These are phyloP conservation scores for Metschnikowia kofuensis DNA, from an alignment of 805 yeast species.

Conservation along the genomic window DNA sequence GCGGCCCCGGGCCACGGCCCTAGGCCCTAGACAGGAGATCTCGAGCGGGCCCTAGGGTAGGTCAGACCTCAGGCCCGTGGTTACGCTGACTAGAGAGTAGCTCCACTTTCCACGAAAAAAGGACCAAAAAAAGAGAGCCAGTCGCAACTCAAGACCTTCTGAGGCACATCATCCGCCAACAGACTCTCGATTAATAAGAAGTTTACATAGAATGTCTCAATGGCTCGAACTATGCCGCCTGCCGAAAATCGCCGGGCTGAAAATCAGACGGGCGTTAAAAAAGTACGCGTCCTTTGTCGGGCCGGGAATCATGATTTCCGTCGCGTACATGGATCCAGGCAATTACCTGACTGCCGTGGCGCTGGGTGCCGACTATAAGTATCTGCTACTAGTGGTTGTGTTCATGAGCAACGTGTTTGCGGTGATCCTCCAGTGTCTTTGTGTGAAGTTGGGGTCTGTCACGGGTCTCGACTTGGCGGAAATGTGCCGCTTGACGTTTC, in stretches of 20 bases:
- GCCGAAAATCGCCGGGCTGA: constrained; percentile 14
- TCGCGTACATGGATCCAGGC: constrained; percentile 94
- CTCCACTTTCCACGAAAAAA: no score
- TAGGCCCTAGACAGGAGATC: no score
- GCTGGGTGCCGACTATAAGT: constrained; percentile 80
- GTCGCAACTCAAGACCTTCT: no score
- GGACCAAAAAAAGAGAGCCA: no score
- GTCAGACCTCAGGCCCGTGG: no score
- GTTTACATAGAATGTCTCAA: no score
- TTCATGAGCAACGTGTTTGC: constrained; percentile 82
- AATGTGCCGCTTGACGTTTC: constrained; percentile 71
- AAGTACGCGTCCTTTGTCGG: constrained; percentile 74
- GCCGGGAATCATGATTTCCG: constrained; percentile 84
- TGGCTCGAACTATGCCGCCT: not conserved
- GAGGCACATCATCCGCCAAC: no score
- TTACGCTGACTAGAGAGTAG: no score
- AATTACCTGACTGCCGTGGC: constrained; percentile 87
- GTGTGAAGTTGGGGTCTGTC: constrained; percentile 83
- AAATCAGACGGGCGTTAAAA: constrained; percentile 19
- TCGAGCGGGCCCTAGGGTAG: no score
- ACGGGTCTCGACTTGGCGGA: constrained; percentile 88
- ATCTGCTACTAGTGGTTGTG: constrained; percentile 67
- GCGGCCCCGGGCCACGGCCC: no score
- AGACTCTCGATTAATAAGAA: no score
- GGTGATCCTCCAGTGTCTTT: constrained; percentile 73